phyloP scores from a whole-genome alignment of 192 early-diverging fungal species.

The Fimicolochytrium jonesii region DNA sequence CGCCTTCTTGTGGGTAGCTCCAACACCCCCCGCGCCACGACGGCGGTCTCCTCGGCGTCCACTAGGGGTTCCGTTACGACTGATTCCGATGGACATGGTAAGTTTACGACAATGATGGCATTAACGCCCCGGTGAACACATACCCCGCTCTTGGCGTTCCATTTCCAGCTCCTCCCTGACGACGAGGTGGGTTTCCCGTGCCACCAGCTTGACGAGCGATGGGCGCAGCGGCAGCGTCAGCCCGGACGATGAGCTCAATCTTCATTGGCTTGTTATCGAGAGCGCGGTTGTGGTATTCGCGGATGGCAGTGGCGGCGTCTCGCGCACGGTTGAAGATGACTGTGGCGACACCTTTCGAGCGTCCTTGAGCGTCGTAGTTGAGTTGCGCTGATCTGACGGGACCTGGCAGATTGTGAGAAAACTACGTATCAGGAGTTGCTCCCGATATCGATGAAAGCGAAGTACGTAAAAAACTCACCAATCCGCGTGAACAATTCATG shows the following conservation, averaged over 20 bases:
- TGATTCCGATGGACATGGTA: no score
- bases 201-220: no score
- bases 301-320: conserved; percentile 33
- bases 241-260: conserved; percentile 40
- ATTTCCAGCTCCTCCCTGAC: no score
- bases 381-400: conserved; percentile 36
- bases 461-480: conserved; percentile 33
- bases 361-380: conserved; percentile 41
- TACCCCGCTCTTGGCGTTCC: no score
- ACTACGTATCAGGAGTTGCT: no score
- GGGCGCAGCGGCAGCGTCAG: conserved; percentile 14
- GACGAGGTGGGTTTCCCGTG: no score
- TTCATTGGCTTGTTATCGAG: conserved; percentile 47
- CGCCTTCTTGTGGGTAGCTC: conserved; percentile 12
- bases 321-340: conserved; percentile 30
- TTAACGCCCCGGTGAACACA: no score
- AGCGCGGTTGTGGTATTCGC: conserved; percentile 45
- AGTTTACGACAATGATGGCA: no score
- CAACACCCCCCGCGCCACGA: background rate
- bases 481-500: conserved; percentile 41
- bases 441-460: no score
- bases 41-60: conserved; percentile 2
- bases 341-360: conserved; percentile 43
- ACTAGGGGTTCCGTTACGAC: no score
- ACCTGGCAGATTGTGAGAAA: conserved; percentile 26